A percentile compares a stretch with the other conserved stretches of the same genome.
Evolutionary conservation across 2,329 filamentous ascomycete species (phyloP).

Genomic region (Aspergillus jensenii): DNA sequence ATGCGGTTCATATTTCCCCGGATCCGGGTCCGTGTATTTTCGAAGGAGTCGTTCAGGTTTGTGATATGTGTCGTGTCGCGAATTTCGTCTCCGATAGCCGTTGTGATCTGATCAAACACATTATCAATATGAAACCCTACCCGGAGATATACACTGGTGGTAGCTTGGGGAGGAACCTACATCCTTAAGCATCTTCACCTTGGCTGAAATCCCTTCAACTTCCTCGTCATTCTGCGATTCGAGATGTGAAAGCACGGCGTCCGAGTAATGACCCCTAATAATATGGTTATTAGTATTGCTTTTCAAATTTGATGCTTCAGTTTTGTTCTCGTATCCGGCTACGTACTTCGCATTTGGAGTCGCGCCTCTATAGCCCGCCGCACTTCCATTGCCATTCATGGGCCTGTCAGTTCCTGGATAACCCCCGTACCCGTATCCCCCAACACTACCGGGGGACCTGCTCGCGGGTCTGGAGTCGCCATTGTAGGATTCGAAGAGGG

Average conservation of each 20-base stretch:
- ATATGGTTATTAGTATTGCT: not conserved
- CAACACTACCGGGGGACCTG: conserved; percentile 46
- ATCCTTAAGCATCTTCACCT: conserved; percentile 85
- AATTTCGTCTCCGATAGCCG: conserved; percentile 94
- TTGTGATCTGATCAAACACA: conserved; percentile 66
- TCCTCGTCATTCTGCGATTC: conserved; percentile 94
- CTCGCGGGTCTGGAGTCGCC: conserved; percentile 48
- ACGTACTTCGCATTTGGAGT: conserved; percentile 69
- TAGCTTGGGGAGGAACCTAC: conserved; percentile 52
- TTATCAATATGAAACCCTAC: not conserved
- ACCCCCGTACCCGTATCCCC: conserved; percentile 50
- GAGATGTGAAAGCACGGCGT: conserved; percentile 86
- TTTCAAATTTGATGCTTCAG: not conserved
- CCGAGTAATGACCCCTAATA: conserved; percentile 80
- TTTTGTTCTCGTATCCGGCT: too few species aligned
- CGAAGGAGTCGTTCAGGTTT: conserved; percentile 95
- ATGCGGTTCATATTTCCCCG: conserved; percentile 96
- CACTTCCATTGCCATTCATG: conserved; percentile 23
- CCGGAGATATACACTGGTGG: not conserved
- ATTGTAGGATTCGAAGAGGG: conserved; percentile 74
- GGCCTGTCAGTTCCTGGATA: conserved; percentile 28
- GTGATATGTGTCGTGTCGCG: conserved; percentile 82
- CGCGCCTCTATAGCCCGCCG: conserved; percentile 54
- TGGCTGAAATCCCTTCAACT: conserved; percentile 84
- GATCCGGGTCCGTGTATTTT: conserved; percentile 75